Conservation (phyloP, 257 asterid genomes). For the Jasminum sambac region DNA sequence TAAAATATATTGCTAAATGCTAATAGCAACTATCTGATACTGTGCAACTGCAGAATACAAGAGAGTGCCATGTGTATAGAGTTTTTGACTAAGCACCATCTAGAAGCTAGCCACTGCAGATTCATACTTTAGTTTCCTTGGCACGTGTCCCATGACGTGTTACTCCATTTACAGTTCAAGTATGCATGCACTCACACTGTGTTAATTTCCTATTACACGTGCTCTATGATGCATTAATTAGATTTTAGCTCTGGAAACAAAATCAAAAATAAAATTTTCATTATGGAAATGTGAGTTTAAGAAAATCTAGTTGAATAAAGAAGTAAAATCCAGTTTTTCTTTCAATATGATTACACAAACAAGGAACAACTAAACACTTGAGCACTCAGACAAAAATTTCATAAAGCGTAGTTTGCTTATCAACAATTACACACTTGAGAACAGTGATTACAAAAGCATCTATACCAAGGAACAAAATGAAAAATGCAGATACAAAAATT, state of each 20-base stretch:
- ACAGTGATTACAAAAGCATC: not conserved
- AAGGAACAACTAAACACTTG: not conserved
- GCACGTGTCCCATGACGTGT: not conserved
- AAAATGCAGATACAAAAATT: not conserved
- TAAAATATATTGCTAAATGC: not conserved
- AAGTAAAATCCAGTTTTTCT: not conserved
- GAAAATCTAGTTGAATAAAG: not conserved
- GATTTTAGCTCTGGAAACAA: not conserved
- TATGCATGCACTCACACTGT: not conserved
- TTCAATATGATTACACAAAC: not conserved
- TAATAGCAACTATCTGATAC: not conserved
- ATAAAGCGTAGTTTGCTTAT: not conserved
- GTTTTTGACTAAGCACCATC: not conserved
- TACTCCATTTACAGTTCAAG: not conserved
- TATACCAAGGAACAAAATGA: not conserved
- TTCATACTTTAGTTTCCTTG: not conserved
- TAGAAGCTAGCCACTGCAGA: not conserved
- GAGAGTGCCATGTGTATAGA: not conserved
- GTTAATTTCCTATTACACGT: not conserved
- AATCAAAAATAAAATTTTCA: not conserved
- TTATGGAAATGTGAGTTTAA: not conserved
- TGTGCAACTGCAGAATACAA: not conserved
- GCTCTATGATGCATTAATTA: slow-evolving; percentile 1
- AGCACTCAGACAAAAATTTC: not conserved
- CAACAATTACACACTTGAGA: not conserved